Evolutionary conservation across 208 protist genomes (phyloP).

Genomic region (Trypanosoma caninum): DNA sequence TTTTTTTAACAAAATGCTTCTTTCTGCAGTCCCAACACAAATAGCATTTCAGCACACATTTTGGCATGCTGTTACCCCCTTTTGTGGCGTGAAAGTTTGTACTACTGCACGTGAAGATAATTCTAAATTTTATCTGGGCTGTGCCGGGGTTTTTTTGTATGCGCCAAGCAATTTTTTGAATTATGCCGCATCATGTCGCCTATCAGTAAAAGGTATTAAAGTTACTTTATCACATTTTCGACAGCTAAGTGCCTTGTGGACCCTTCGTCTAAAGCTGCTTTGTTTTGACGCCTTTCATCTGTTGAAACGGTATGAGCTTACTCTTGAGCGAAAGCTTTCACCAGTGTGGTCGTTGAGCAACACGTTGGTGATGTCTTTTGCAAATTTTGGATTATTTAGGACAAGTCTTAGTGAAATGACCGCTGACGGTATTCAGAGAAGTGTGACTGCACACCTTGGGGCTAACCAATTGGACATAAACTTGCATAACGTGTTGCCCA

Average conservation of each 20-base stretch:
- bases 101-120: conserved; percentile 30
- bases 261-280: conserved; percentile 46
- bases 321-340: conserved; percentile 58
- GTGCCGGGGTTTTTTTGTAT: conserved; percentile 35
- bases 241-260: conserved; percentile 56
- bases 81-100: conserved; percentile 31
- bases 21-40: conserved; percentile 37
- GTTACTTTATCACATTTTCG: conserved; percentile 34
- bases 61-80: conserved; percentile 46
- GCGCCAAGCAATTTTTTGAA: conserved; percentile 32
- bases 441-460: conserved; percentile 41
- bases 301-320: conserved; percentile 59
- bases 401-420: conserved; percentile 25
- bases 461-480: background rate
- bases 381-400: conserved; percentile 54
- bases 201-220: conserved; percentile 43
- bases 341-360: conserved; percentile 52
- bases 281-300: conserved; percentile 32
- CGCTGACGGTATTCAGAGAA: conserved; percentile 27
- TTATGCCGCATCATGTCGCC: conserved; percentile 34
- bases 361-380: conserved; percentile 49
- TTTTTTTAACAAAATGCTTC: conserved; percentile 25
- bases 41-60: conserved; percentile 53
- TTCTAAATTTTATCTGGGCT: conserved; percentile 20
- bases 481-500: background rate